Evolutionary conservation across 225 moss, liverwort and hornwort genomes (phyloP).

Genomic region (Ulota crispa): DNA sequence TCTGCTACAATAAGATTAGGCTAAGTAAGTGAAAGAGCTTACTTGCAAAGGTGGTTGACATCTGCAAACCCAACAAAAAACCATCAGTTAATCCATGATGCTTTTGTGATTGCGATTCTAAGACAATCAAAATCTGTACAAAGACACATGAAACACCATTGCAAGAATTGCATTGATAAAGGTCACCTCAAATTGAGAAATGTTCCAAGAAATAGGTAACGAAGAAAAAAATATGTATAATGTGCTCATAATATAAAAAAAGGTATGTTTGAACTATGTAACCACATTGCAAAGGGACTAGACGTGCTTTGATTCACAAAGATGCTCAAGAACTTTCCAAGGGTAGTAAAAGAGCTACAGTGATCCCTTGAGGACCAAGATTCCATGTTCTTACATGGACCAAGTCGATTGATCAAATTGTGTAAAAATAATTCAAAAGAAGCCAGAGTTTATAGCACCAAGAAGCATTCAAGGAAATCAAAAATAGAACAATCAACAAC

Average conservation of each 20-base stretch:
- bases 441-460: not conserved
- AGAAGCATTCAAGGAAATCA: not conserved
- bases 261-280: not conserved
- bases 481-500: not conserved
- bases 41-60: constrained; percentile 42
- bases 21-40: constrained; percentile 8
- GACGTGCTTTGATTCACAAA: not conserved
- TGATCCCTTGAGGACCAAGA: not conserved
- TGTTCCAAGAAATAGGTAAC: not conserved
- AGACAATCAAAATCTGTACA: not conserved
- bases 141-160: not conserved
- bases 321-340: not conserved
- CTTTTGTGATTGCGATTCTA: not conserved
- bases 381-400: not conserved
- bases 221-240: not conserved
- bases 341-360: not conserved
- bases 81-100: not conserved
- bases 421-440: not conserved
- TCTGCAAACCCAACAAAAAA: constrained; percentile 33
- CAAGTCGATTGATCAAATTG: not conserved
- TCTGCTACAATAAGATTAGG: not conserved
- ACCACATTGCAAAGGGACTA: not conserved
- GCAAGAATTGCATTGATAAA: not conserved
- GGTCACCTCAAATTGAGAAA: not conserved
- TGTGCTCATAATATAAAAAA: not conserved